Evolutionary conservation across 805 yeast species (phyloP).

Genomic region (Yarrowia sp.): DNA sequence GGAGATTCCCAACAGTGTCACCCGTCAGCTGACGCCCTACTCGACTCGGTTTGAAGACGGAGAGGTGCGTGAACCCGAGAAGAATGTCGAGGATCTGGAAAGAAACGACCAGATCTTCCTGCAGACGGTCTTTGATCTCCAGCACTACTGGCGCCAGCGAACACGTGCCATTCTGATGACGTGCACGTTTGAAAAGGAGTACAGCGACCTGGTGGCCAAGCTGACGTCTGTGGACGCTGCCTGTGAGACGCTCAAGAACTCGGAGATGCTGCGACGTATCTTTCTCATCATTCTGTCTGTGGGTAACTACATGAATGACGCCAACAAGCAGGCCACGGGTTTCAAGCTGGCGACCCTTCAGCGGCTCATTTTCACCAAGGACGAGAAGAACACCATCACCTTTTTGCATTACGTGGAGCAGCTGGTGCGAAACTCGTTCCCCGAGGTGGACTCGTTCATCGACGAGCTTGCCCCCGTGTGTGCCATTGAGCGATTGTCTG

Average conservation of each 20-base stretch:
- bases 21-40: slow-evolving; percentile 80
- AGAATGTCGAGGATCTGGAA: slow-evolving; percentile 77
- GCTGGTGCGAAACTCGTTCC: slow-evolving; percentile 81
- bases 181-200: slow-evolving; percentile 78
- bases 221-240: slow-evolving; percentile 77
- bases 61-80: slow-evolving; percentile 57
- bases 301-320: slow-evolving; percentile 96
- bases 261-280: slow-evolving; percentile 71
- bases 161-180: slow-evolving; percentile 79
- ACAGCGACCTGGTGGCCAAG: slow-evolving; percentile 70
- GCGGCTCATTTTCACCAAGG: slow-evolving; percentile 87
- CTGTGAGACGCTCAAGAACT: slow-evolving; percentile 65
- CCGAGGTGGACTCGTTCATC: slow-evolving; percentile 76
- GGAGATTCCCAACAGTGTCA: slow-evolving; percentile 74
- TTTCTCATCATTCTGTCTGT: slow-evolving; percentile 86
- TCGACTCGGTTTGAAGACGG: slow-evolving; percentile 67
- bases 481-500: slow-evolving; percentile 72
- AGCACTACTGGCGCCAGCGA: slow-evolving; percentile 91
- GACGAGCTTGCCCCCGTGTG: slow-evolving; percentile 69
- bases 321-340: slow-evolving; percentile 90
- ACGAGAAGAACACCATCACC: slow-evolving; percentile 83
- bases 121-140: slow-evolving; percentile 81
- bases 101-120: slow-evolving; percentile 86
- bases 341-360: slow-evolving; percentile 90
- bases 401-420: slow-evolving; percentile 92